Base-by-base conservation (phyloP, 441 rosid genomes). In the Eruca vesicaria region DNA sequence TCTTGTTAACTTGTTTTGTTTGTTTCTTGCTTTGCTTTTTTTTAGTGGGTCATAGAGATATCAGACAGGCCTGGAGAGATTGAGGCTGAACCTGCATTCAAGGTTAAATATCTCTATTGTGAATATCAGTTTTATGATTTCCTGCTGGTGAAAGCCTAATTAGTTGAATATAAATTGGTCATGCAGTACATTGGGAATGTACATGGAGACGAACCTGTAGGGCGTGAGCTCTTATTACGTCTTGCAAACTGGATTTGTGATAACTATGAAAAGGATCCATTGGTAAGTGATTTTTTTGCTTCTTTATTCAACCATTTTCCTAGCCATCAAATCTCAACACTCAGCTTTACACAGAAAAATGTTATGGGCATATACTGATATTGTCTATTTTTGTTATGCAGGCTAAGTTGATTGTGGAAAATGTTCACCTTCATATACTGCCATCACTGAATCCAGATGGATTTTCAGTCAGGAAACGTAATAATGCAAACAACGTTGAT, bases 361-460 rank as follows among this genome's bases (percentile, higher is more conserved):
- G 41, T 64, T 64, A 9, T 64, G 33, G 2, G 35, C 55, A 9
- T 23, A 38, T 64, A 45, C 38, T 58, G 28, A 73, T 61, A 68
- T 66, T 55, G 70, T 74, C 63, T 43, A 73, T 55, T 65, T 69
- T 23, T 70, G 69, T 14, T 74, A 61, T 61, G 70, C 86, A 96
- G 98, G 98, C 87, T 73, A 81, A 74, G 73, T 74, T 85, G 83
- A 90, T 96, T 71, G 94, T 93, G 55, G 86, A 90, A 79, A 89
- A 86, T 74, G 85, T 91, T 75, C 97, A 96, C 81, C 98, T 96
- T 78, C 99, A 96, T 83, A 85, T 96, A 61, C 86, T 96, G 78
- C 99, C 99, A 41, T 80, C 99, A 50, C 75, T 96, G 95, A 96
- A 96, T 85, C 99, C 99, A 36, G 98, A 96, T 85, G 99, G 98